Percentiles rank a stretch among this genome's conserved stretches.
phyloP scores from a whole-genome alignment of 2,329 filamentous ascomycete species.

The Anisogramma anomala region DNA sequence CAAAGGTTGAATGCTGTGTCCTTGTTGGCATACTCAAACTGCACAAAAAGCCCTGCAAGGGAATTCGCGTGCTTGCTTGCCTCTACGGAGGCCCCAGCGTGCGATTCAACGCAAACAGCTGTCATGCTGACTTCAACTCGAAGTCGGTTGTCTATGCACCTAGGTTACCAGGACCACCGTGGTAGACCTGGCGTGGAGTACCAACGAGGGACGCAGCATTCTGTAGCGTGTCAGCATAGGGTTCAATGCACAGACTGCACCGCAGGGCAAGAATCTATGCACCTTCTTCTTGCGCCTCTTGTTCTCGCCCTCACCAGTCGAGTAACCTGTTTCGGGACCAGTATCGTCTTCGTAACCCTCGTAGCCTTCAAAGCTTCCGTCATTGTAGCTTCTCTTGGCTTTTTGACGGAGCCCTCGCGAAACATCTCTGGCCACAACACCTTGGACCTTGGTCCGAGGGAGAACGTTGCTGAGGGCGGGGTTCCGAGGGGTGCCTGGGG shows the following conservation, averaged over 20 bases:
- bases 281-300: constrained; percentile 58
- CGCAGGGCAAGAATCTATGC: constrained; percentile 21
- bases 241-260: constrained; percentile 16
- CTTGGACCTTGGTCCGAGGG: constrained; percentile 29
- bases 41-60: constrained; percentile 8
- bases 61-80: not conserved
- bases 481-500: constrained; percentile 40
- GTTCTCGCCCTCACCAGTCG: constrained; percentile 56
- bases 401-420: constrained; percentile 51
- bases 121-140: constrained; percentile 16
- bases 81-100: constrained; percentile 1
- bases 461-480: constrained; percentile 18
- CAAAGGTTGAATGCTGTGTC: constrained; percentile 14
- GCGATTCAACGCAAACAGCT: constrained; percentile 7
- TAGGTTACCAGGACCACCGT: constrained; percentile 41
- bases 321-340: constrained; percentile 50
- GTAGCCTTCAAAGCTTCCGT: constrained; percentile 42
- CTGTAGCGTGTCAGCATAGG: constrained; percentile 35
- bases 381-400: constrained; percentile 65
- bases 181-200: constrained; percentile 32
- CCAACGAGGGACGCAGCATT: constrained; percentile 26
- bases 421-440: constrained; percentile 31
- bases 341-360: constrained; percentile 45
- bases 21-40: constrained; percentile 14
- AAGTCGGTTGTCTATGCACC: constrained; percentile 33